Evolutionary conservation across 1,139 yeast genomes (phyloP).

Genomic region (Protomyces macrosporus): DNA sequence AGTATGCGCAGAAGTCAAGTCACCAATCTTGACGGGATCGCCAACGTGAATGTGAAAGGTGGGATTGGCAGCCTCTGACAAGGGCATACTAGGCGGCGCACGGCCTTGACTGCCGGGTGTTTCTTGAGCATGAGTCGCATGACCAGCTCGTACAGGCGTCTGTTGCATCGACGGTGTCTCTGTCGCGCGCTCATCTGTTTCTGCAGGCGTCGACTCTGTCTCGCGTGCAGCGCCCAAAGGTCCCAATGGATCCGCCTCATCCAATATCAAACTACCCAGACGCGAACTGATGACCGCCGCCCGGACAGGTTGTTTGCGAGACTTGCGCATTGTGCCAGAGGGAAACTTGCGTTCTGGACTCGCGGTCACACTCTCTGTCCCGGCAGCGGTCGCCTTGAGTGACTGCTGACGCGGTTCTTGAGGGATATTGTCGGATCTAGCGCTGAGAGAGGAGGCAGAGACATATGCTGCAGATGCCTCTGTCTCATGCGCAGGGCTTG

Average conservation of each 20-base stretch:
- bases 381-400: neutral
- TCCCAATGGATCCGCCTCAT: conserved; percentile 23
- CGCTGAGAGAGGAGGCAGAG: neutral
- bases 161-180: neutral
- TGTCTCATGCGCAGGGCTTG: neutral
- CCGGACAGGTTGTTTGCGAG: conserved; percentile 15
- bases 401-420: neutral
- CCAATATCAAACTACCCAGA: conserved; percentile 12
- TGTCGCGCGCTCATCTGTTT: neutral
- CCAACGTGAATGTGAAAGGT: conserved; percentile 66
- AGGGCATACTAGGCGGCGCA: conserved; percentile 12
- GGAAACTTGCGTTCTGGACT: neutral
- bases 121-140: no score
- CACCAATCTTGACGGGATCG: conserved; percentile 90
- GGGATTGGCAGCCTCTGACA: conserved; percentile 32
- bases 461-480: neutral
- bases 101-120: neutral
- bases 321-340: neutral
- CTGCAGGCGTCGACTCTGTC: neutral
- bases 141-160: neutral
- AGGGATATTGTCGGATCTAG: neutral
- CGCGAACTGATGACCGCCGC: conserved; percentile 19
- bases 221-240: conserved; percentile 3
- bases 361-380: neutral
- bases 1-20: conserved; percentile 79